These are phyloP conservation scores for Vaucheria bursata DNA, from an alignment of 352 stramenopile genomes.

Conservation along the genomic window DNA sequence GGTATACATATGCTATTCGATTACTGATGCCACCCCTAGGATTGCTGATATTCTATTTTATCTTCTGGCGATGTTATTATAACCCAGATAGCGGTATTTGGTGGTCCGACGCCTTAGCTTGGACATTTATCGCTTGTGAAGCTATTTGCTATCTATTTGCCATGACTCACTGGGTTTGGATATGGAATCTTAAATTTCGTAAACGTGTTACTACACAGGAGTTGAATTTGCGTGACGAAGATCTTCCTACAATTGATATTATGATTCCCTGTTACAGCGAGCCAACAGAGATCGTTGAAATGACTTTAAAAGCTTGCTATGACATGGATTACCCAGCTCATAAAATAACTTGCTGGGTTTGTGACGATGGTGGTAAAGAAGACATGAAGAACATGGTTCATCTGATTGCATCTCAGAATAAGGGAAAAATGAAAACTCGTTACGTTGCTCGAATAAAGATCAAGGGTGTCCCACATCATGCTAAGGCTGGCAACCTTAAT, in stretches of 20 bases:
- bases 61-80: slow-evolving; percentile 16
- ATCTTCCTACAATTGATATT: slow-evolving; percentile 63
- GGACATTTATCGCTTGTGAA: slow-evolving; percentile 4
- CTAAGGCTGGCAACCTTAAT: slow-evolving; percentile 82
- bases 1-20: slow-evolving; percentile 7
- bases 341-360: slow-evolving; percentile 63
- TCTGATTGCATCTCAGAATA: neutral
- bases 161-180: slow-evolving; percentile 10
- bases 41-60: slow-evolving; percentile 26
- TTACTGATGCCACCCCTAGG: neutral
- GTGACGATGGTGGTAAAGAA: slow-evolving; percentile 77
- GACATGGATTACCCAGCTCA: slow-evolving; percentile 73
- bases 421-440: slow-evolving; percentile 74
- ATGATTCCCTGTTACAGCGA: slow-evolving; percentile 80
- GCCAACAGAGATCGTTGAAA: slow-evolving; percentile 66
- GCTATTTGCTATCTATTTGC: slow-evolving; percentile 2
- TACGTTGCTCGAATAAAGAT: slow-evolving; percentile 78
- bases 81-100: slow-evolving; percentile 6
- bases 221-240: slow-evolving; percentile 9
- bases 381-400: slow-evolving; percentile 64
- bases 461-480: slow-evolving; percentile 70
- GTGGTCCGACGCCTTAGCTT: neutral
- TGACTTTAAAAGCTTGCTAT: slow-evolving; percentile 71
- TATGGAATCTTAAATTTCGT: slow-evolving; percentile 8
- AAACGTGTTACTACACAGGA: slow-evolving; percentile 3